Base-by-base conservation (phyloP, 1,139 yeast genomes). In the Saccharomycopsis hybrid region DNA sequence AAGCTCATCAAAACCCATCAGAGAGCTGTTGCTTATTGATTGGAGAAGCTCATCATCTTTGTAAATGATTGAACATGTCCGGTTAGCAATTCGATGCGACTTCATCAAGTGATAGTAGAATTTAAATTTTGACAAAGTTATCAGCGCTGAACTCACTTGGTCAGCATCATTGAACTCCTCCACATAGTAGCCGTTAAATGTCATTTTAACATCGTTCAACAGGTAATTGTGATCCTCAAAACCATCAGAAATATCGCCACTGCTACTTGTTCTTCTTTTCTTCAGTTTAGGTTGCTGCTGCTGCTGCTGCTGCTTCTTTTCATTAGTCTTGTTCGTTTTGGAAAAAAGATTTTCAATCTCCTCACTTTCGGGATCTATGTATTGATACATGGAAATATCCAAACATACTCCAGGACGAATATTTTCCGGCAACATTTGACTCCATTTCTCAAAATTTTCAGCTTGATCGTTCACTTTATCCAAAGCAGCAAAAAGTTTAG, bases 371-470 rank as follows among this genome's bases (percentile, higher is more conserved):
- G 37, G 28, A n/a, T 44, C 51, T 7, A n/a, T 13, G 31, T 27
- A 27, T 27, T 24, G 13, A 38, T 49, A 49, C 41, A 46, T 46
- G 9, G 46, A 40, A 25, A 47, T 25, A 32, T 48, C 46, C 25
- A 46, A 28, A 4, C 9, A 13, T 5, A 27, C 31, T 7, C 49
- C 50, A 28, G 52, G 52, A 7, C 49, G 25, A 37, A 46, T 41
- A 33, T 57, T 53, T 4, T 47, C 44, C 3, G 62, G 62, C 27
- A 59, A 40, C 2, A 50, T 35, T 9, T 51, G 50, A 35, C 52
- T 50, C 61, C 62, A 59, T 30, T 50, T 54, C 7, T 56, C 58
- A 18, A 59, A 51, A 29, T 55, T 48, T 7, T 54, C 48, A 29
- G 55, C 56, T 41, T 59, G 41, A 31, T 56, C 55, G 7, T 60